phyloP scores from a whole-genome alignment of 805 yeast genomes.

The Millerozyma acaciae region DNA sequence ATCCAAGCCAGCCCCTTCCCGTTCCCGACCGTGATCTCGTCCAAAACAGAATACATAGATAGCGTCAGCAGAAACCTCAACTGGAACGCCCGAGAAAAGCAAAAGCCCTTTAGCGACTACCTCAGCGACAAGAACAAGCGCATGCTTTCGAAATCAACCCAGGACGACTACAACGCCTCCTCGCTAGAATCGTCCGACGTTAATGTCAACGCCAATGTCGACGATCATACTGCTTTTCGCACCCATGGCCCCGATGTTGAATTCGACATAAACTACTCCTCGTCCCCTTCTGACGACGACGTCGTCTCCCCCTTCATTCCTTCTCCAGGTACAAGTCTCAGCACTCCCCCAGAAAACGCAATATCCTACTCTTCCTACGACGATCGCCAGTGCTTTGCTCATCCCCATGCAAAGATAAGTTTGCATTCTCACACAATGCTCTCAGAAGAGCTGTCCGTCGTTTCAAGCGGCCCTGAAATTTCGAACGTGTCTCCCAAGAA shows the following conservation, averaged over 20 bases:
- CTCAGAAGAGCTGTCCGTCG: conserved; percentile 4
- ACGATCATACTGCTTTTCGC: not conserved
- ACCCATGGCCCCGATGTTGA: conserved; percentile 7
- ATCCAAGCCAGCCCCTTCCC: conserved; percentile 86
- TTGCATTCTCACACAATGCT: conserved; percentile 10
- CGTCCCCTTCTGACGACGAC: conserved; percentile 18
- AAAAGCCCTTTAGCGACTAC: conserved; percentile 57
- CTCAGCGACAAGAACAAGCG: conserved; percentile 47
- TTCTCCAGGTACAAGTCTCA: conserved; percentile 24
- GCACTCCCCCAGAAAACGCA: conserved; percentile 26
- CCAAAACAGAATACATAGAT: conserved; percentile 75
- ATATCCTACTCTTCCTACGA: conserved; percentile 21
- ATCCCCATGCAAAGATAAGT: conserved; percentile 38
- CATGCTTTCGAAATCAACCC: conserved; percentile 13
- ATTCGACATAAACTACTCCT: conserved; percentile 36
- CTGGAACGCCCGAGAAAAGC: conserved; percentile 91
- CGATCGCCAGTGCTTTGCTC: conserved; percentile 39
- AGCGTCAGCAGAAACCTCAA: conserved; percentile 80
- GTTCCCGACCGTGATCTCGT: conserved; percentile 84
- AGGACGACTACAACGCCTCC: not conserved
- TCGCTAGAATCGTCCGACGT: not conserved
- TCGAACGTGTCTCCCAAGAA: conserved; percentile 1
- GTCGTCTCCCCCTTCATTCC: conserved; percentile 28
- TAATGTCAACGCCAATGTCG: not conserved
- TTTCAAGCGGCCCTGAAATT: conserved; percentile 1